Evolutionary conservation across 2,329 filamentous ascomycete species (phyloP).

Genomic region (Boeremia exigua): DNA sequence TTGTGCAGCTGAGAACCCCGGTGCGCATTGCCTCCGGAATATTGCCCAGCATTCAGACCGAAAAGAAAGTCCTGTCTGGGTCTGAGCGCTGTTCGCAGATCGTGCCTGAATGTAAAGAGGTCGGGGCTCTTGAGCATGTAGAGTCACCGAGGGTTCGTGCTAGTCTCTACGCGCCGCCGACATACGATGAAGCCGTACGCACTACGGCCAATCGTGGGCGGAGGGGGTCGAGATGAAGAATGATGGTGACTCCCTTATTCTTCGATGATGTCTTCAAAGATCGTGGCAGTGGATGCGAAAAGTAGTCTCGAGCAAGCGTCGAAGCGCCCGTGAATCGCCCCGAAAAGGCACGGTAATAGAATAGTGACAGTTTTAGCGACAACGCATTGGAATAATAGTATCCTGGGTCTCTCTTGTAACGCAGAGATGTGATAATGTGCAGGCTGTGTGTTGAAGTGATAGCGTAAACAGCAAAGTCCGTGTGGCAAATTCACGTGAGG

Average conservation of each 20-base stretch:
- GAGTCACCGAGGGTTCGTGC: neutral
- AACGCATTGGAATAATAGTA: too few species aligned
- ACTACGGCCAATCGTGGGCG: neutral
- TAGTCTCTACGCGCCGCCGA: neutral
- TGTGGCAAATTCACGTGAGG: too few species aligned
- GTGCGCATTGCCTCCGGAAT: slow-evolving; percentile 20
- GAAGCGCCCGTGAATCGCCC: too few species aligned
- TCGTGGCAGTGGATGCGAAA: slow-evolving; percentile 16
- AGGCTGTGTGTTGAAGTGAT: too few species aligned
- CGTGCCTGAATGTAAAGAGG: neutral
- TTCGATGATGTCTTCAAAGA: too few species aligned
- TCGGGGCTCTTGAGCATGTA: neutral
- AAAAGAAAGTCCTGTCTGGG: neutral
- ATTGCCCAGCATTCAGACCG: neutral
- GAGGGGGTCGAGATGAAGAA: neutral
- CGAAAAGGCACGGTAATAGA: too few species aligned
- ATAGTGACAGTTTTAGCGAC: too few species aligned
- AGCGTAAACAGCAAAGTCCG: too few species aligned
- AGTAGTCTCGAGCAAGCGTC: too few species aligned
- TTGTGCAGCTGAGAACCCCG: slow-evolving; percentile 20
- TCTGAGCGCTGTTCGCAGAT: neutral
- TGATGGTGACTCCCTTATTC: too few species aligned
- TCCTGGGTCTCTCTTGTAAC: too few species aligned
- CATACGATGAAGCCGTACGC: neutral
- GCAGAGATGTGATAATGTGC: too few species aligned